Percentiles rank a stretch among this genome's conserved stretches.
phyloP scores from a whole-genome alignment of 805 yeast species.

The Myxozyma neglecta region DNA sequence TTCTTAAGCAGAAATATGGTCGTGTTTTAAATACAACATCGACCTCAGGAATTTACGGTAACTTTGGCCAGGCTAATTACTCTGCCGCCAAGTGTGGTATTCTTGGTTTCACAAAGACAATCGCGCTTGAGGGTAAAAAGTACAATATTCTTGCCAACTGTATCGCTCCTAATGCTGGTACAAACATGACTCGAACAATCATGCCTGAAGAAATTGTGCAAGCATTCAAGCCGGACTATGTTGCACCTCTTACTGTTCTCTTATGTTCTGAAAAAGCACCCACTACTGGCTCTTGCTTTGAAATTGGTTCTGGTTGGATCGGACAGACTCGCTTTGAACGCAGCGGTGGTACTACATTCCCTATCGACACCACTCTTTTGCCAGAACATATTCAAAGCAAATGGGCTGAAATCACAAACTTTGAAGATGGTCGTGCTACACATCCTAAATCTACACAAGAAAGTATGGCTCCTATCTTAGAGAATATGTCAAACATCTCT shows the following conservation, averaged over 20 bases:
- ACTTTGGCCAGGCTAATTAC: constrained; percentile 96
- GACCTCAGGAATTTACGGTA: constrained; percentile 96
- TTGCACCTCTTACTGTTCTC: constrained; percentile 84
- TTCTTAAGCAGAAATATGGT: constrained; percentile 75
- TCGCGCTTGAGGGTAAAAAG: constrained; percentile 89
- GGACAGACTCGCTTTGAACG: constrained; percentile 96
- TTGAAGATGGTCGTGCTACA: constrained; percentile 54
- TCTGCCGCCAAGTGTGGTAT: constrained; percentile 91
- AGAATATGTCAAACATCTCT: constrained; percentile 38
- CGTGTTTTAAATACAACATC: constrained; percentile 85
- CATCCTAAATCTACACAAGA: constrained; percentile 67
- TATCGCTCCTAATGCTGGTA: constrained; percentile 97
- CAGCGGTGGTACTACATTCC: constrained; percentile 72
- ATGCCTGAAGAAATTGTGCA: constrained; percentile 78
- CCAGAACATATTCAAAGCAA: constrained; percentile 72
- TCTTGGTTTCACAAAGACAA: constrained; percentile 77
- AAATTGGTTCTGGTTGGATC: constrained; percentile 95
- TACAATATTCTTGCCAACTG: constrained; percentile 71
- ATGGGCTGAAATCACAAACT: constrained; percentile 68
- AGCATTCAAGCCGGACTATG: constrained; percentile 81
- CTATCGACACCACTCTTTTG: constrained; percentile 47
- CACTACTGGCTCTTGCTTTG: constrained; percentile 78
- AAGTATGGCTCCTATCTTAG: constrained; percentile 75
- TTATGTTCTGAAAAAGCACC: constrained; percentile 74
- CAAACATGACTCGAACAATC: constrained; percentile 92